Base-by-base conservation (phyloP, 2,329 filamentous ascomycete genomes). In the Sodiomyces alkalinus region DNA sequence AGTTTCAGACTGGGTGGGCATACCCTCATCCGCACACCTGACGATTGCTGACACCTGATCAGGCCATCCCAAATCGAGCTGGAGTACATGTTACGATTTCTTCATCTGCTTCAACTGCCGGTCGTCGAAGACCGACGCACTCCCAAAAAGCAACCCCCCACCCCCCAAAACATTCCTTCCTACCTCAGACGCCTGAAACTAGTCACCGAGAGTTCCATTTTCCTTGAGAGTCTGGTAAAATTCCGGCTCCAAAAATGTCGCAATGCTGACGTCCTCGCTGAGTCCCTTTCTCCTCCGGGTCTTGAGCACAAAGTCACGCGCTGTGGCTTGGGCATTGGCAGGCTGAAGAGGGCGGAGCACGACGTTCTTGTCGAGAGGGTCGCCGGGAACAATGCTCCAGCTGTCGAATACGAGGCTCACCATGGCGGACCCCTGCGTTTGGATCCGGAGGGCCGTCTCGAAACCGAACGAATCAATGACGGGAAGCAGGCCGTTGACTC, bases 381-480 rank as follows among this genome's bases (percentile, higher is more conserved):
- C 90, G 31, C 90, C 90, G 2, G 90, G 90, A 2, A 98, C 87
- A 36, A 96, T 82, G 45, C 70, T 85, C 90, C 90, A 98, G 39
- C 81, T 75, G 48, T 98, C 90, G 52, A 98, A 98, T 9, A 92
- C 83, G 19, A 98, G 66, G 42, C 77, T 85, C 29, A 96, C 74
- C 45, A 82, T 86, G 31, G 86, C 85, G 49, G 85, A 78, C 29
- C 90, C 87, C 58, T 94, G 82, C 0, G 87, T 94, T 54, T 93
- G 86, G 47, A 96, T 96, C 37, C 90, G 69, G 33, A 98, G 64
- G 58, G 98, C 90, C 10, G 90, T 96, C 61, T 98, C 90, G 53
- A 98, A 96, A 13, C 90, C 90, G 46, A 98, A 98, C 17, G 77
- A 85, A 59, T 98, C 90, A 47, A 98, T 93, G 34, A 96, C 90